Conservation (phyloP, 768 basidiomycete genomes). For the Pulveroboletus ravenelii region DNA sequence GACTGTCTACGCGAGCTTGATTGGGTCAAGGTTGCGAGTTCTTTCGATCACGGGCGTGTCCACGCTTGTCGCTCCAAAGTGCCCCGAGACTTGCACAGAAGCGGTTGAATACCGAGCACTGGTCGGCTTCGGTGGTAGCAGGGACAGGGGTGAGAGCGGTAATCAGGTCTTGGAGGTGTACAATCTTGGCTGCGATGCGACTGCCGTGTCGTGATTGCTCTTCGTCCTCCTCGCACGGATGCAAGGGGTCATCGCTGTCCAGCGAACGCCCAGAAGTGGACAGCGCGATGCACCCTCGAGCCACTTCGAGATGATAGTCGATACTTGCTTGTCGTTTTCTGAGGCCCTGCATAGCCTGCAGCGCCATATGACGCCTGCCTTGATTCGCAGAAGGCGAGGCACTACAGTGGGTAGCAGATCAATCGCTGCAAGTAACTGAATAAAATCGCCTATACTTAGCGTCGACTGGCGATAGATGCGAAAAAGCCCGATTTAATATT, state of each 20-base stretch:
- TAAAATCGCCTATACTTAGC: too few relatives aligned
- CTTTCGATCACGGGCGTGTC: background rate
- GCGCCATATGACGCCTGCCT: too few relatives aligned
- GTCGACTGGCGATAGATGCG: too few relatives aligned
- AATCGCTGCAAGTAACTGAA: too few relatives aligned
- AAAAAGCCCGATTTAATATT: too few relatives aligned
- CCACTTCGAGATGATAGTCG: constrained; percentile 18
- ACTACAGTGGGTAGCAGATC: too few relatives aligned
- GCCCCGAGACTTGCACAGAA: constrained; percentile 16
- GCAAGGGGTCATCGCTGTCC: background rate
- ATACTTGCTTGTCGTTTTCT: constrained; percentile 13
- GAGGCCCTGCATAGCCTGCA: constrained; percentile 7
- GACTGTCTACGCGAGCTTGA: constrained; percentile 1
- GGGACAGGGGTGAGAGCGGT: constrained; percentile 20
- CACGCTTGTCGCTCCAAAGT: constrained; percentile 17
- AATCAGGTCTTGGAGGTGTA: constrained; percentile 16
- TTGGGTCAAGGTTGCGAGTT: constrained; percentile 1
- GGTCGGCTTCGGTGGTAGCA: constrained; percentile 17
- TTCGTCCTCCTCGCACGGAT: background rate
- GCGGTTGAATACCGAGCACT: constrained; percentile 8
- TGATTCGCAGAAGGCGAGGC: too few relatives aligned
- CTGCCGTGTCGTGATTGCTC: constrained; percentile 9
- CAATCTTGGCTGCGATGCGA: constrained; percentile 11
- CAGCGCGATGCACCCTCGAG: constrained; percentile 12
- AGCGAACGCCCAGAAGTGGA: background rate